These are phyloP conservation scores for Didymella pinodella DNA, from an alignment of 2,329 filamentous ascomycete species.

Conservation along the genomic window DNA sequence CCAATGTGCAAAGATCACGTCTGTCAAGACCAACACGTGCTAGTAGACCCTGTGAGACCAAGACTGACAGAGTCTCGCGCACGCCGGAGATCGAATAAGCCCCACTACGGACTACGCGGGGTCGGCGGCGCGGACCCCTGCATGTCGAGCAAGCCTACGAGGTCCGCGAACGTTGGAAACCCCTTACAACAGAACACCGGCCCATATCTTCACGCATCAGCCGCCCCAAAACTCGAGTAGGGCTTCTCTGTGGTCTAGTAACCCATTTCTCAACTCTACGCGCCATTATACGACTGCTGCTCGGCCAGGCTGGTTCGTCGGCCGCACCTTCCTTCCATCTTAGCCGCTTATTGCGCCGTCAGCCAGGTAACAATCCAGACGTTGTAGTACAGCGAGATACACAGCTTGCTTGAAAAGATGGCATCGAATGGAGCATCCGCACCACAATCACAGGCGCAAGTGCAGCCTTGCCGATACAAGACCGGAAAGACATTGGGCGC, in stretches of 20 bases:
- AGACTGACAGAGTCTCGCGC: neutral
- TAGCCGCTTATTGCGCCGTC: neutral
- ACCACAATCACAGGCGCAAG: slow-evolving; percentile 59
- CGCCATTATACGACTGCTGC: neutral
- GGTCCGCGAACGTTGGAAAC: neutral
- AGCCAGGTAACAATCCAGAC: neutral
- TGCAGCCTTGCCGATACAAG: slow-evolving; percentile 97
- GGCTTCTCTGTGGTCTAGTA: neutral
- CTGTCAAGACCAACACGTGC: too few species aligned
- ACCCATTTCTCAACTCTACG: neutral
- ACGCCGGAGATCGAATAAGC: neutral
- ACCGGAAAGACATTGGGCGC: slow-evolving; percentile 97
- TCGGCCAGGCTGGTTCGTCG: slow-evolving; percentile 22
- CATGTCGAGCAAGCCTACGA: slow-evolving; percentile 1
- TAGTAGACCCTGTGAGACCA: too few species aligned
- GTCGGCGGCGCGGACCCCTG: neutral
- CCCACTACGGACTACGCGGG: slow-evolving; percentile 5
- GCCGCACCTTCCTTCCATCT: slow-evolving; percentile 9
- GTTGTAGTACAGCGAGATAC: neutral
- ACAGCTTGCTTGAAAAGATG: slow-evolving; percentile 22
- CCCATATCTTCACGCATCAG: neutral
- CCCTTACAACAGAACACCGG: neutral
- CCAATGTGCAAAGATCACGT: too few species aligned
- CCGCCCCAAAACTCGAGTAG: neutral
- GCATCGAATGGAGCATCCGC: slow-evolving; percentile 47